Evolutionary conservation across 2,329 filamentous ascomycete species (phyloP), one percentile per base, ranked within the genome.

Genomic region (Aspergillus fumigatiaffinis): DNA sequence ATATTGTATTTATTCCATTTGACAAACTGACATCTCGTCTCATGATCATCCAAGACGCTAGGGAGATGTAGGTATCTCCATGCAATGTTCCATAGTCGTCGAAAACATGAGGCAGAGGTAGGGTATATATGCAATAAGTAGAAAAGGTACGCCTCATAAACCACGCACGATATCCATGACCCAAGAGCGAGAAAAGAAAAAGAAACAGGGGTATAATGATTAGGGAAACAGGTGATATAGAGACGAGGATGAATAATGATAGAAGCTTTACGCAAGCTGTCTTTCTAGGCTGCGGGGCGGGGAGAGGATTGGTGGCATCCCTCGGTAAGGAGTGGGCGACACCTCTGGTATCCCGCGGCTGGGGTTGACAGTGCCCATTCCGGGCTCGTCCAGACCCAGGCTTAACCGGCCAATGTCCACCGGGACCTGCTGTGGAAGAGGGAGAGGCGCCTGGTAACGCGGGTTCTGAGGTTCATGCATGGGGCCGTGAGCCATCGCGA

Each of bases 211-310:
- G 44, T 47, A 47, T 47, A 47, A 23, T 47, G 3, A 4, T 7
- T 9, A n/a, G 14, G 4, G 4, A 20, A 41, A 20, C 5, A 25
- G 42, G 29, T 47, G 46, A 59, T 26, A 14, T 46, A 25, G 14
- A 47, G 21, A 23, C 20, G 44, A 47, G n/a, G 28, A 57, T 14
- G 2, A 49, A 21, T 29, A n/a, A n/a, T 54, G 58, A 26, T 26
- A 29, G 32, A n/a, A n/a, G 17, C 14, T n/a, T 70, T 64, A 76
- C 14, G 73, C 74, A 53, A 76, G 66, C 52, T 73, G 73, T 51
- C 72, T 68, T 59, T 76, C 74, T 51, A 76, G 57, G 60, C 71
- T 72, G n/a, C 73, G 59, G 5, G 73, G 63, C 25, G 66, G 69
- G 5, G 67, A 65, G 51, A 73, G 62, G n/a, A 72, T 61, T 3